Percentiles rank a stretch among this genome's conserved stretches.
These are phyloP conservation scores for Eurotiales sp. DNA, from an alignment of 2,329 filamentous ascomycete species.

Conservation along the genomic window DNA sequence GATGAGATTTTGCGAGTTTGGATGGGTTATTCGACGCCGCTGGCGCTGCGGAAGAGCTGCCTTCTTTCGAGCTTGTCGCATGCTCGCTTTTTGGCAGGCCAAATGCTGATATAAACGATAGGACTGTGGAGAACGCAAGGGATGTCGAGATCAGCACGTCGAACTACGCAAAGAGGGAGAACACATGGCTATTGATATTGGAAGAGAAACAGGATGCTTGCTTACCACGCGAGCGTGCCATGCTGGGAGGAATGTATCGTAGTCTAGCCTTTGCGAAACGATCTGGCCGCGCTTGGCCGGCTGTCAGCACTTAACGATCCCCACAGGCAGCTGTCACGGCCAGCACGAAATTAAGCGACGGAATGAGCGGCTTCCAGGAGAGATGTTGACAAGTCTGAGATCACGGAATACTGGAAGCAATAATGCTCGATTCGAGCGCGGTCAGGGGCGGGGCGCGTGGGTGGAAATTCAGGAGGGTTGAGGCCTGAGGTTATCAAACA, in stretches of 20 bases:
- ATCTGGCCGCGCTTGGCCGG: background rate
- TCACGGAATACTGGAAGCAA: too few species aligned
- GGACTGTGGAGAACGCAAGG: constrained; percentile 71
- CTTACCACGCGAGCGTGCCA: constrained; percentile 40
- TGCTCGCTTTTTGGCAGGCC: constrained; percentile 37
- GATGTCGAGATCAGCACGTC: constrained; percentile 76
- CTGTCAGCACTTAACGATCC: background rate
- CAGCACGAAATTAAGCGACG: background rate
- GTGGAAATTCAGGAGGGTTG: background rate
- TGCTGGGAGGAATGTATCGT: constrained; percentile 20
- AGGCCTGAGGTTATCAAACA: background rate
- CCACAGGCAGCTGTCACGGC: background rate
- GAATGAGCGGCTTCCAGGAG: background rate
- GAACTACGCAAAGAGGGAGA: constrained; percentile 34
- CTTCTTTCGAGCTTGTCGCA: constrained; percentile 28
- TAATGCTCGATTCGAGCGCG: background rate
- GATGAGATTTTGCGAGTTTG: constrained; percentile 8
- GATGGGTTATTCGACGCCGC: constrained; percentile 12
- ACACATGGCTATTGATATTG: background rate
- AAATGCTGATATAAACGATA: constrained; percentile 75
- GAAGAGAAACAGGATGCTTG: constrained; percentile 9
- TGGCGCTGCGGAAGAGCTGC: constrained; percentile 27
- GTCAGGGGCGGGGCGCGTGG: background rate
- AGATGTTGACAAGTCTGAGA: background rate
- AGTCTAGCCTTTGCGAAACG: background rate